Base-by-base conservation (phyloP, 352 stramenopile species). In the Salisapilia sapeloensis region DNA sequence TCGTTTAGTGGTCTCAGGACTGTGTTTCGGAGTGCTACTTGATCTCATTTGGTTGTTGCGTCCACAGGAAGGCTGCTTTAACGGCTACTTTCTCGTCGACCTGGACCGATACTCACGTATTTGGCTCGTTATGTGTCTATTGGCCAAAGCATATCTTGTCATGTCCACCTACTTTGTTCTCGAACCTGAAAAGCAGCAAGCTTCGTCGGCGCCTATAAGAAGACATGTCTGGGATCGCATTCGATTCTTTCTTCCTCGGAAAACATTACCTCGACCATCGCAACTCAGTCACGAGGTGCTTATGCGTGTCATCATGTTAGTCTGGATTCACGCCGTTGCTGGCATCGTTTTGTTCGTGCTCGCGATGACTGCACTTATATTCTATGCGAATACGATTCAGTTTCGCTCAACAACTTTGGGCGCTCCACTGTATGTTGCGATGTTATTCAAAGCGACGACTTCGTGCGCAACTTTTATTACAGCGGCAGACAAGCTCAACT, bases 31-130 rank as follows among this genome's bases (percentile, higher is more conserved):
- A 9, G 59, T 59, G 13, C 29, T 66, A 0, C 26, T 66, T 18
- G 70, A 86, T 42, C 52, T 82, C 16, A 29, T 53, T 22, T 83
- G 66, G 70, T 49, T 86, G 6, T 48, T 82, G 49, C 61, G 70
- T 2, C 64, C 65, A 0, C 59, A 81, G 14, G 64, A 81, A 35
- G 40, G 25, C 2, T 51, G 53, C 29, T 83, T 75, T 39, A 79
- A 79, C 22, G 70, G 42, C n/a, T 80, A 51, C 34, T 67, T 86
- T 19, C 42, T 42, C 6, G 51, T 47, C 30, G 37, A 54, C 13
- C 44, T 53, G 24, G 48, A 55, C 29, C 71, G 56, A 31, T 58
- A 60, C 34, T 60, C 51, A 4, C 67, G 75, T 21, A 27, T 76
- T 3, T 44, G 48, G 5, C 50, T 80, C 14, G 60, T 56, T 0